phyloP scores from a whole-genome alignment of 345 rosid genomes.

The Citrus hindsii region DNA sequence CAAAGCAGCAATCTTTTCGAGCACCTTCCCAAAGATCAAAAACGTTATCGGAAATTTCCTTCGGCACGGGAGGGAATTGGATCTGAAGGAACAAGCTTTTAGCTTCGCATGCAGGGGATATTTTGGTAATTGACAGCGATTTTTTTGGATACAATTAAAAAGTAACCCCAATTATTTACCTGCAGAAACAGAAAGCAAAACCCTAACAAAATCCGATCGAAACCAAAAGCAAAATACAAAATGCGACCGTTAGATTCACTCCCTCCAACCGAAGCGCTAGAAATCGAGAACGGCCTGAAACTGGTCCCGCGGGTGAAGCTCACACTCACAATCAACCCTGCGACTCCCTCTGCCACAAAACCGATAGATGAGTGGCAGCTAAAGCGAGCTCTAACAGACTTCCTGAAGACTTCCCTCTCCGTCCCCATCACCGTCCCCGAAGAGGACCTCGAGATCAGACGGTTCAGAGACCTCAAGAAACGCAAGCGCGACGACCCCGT shows the following conservation, averaged over 20 bases:
- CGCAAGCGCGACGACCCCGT: conserved; percentile 87
- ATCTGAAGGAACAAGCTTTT: too few species aligned
- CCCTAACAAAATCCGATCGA: not conserved
- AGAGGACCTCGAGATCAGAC: conserved; percentile 58
- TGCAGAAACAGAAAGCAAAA: not conserved
- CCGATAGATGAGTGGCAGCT: conserved; percentile 92
- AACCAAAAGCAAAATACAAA: conserved; percentile 16
- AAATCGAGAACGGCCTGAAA: conserved; percentile 60
- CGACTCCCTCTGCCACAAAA: conserved; percentile 51
- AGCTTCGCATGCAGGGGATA: not conserved
- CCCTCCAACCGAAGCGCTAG: conserved; percentile 54
- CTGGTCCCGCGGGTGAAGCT: conserved; percentile 75
- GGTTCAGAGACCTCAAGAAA: conserved; percentile 77
- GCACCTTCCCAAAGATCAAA: too few species aligned
- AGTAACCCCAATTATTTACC: not conserved
- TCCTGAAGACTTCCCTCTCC: conserved; percentile 52
- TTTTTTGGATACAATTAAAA: not conserved
- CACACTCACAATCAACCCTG: conserved; percentile 55
- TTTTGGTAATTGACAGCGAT: not conserved
- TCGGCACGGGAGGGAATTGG: not conserved
- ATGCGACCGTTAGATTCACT: conserved; percentile 60
- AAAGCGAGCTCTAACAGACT: conserved; percentile 65
- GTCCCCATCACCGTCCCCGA: conserved; percentile 53
- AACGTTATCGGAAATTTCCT: not conserved
- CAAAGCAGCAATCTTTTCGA: not conserved